Evolutionary conservation across 331 rosid genomes (phyloP).

Genomic region (Quercus phellos): DNA sequence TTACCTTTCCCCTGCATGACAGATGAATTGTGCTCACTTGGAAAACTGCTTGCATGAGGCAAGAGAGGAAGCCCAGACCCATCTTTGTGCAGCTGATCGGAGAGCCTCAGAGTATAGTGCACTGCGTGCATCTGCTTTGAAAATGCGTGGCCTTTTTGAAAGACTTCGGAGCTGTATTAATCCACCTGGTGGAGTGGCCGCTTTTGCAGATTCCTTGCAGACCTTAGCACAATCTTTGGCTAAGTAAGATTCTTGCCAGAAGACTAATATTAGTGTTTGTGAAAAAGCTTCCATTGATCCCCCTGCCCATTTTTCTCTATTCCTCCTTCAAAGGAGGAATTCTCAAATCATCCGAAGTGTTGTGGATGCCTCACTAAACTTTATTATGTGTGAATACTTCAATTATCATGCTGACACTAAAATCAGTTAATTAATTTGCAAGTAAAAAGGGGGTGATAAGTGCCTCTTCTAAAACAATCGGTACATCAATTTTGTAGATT

Average conservation of each 20-base stretch:
- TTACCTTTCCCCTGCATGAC: conserved; percentile 19
- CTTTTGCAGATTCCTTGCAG: conserved; percentile 66
- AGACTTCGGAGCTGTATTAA: conserved; percentile 67
- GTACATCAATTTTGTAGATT: neutral
- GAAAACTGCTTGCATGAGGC: conserved; percentile 97
- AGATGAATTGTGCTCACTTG: conserved; percentile 98
- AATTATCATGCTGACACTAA: neutral
- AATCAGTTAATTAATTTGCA: neutral
- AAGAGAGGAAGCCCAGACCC: conserved; percentile 98
- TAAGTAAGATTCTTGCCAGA: conserved; percentile 50
- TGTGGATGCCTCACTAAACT: neutral
- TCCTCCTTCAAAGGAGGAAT: neutral
- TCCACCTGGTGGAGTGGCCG: conserved; percentile 68
- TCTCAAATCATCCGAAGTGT: neutral
- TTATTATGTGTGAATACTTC: neutral
- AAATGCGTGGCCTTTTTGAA: conserved; percentile 77
- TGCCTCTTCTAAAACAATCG: neutral
- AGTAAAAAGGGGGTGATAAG: neutral
- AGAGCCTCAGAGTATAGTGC: conserved; percentile 83
- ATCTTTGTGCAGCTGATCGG: conserved; percentile 92
- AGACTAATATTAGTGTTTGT: neutral
- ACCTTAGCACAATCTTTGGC: conserved; percentile 75
- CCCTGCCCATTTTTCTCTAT: neutral
- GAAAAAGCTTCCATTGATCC: neutral
- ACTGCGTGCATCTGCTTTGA: conserved; percentile 77